These are phyloP conservation scores for Exophiala bonariae DNA, from an alignment of 2,329 filamentous ascomycete genomes.

Conservation along the genomic window DNA sequence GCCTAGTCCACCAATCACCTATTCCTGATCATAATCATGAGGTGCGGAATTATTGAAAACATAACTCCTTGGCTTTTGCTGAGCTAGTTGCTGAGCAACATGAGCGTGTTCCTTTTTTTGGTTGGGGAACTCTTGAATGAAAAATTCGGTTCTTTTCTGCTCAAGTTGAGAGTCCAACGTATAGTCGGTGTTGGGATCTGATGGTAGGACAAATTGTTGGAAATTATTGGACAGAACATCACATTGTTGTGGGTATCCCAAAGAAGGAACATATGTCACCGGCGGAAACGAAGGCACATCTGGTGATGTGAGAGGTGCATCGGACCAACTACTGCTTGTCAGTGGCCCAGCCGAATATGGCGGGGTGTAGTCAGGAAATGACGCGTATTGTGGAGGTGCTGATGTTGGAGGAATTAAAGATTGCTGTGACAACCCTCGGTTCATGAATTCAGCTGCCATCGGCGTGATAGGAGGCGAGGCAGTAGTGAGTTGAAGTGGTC, in stretches of 20 bases:
- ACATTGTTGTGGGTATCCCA: conserved; percentile 31
- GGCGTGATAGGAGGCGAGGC: conserved; percentile 48
- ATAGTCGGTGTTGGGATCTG: conserved; percentile 23
- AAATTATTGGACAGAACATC: conserved; percentile 35
- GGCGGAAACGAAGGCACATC: conserved; percentile 38
- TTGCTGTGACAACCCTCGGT: conserved; percentile 25
- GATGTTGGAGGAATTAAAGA: conserved; percentile 41
- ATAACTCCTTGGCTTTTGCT: conserved; percentile 43
- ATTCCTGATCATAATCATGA: conserved; percentile 33
- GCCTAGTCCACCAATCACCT: not conserved
- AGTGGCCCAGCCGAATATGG: conserved; percentile 38
- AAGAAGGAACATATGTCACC: conserved; percentile 38
- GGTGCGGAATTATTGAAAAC: conserved; percentile 45
- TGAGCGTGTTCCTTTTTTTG: conserved; percentile 45
- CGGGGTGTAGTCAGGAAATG: conserved; percentile 42
- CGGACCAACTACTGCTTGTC: conserved; percentile 43
- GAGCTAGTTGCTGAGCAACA: conserved; percentile 42
- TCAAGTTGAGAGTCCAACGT: conserved; percentile 26
- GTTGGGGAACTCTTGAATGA: conserved; percentile 46
- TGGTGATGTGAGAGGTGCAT: conserved; percentile 42
- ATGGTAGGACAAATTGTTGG: conserved; percentile 28
- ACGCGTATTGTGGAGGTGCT: conserved; percentile 43
- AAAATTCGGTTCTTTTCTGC: conserved; percentile 40
- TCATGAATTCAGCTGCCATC: conserved; percentile 37
- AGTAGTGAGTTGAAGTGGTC: conserved; percentile 25